Percentiles rank a stretch among this genome's conserved stretches.
Evolutionary conservation across 768 basidiomycete genomes (phyloP).

Genomic region (Agrocybe pediades): DNA sequence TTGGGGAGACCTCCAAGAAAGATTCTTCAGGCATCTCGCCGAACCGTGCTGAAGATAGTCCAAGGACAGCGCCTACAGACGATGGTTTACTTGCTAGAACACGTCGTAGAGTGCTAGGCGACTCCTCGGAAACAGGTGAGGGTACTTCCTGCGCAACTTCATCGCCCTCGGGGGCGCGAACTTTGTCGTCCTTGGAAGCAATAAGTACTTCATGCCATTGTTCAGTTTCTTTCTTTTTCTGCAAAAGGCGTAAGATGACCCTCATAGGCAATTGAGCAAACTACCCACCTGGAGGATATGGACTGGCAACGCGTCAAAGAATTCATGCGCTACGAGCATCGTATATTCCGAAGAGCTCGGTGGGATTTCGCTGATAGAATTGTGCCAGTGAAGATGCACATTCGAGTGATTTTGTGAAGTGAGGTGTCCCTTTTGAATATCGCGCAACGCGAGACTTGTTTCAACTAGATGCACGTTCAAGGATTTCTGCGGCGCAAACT

Average conservation of each 20-base stretch:
- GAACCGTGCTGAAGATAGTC: slow-evolving; percentile 72
- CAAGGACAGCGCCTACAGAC: slow-evolving; percentile 54
- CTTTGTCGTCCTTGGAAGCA: slow-evolving; percentile 36
- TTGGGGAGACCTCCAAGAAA: slow-evolving; percentile 80
- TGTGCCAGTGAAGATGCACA: slow-evolving; percentile 66
- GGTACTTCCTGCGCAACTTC: not conserved
- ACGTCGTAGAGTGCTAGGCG: slow-evolving; percentile 43
- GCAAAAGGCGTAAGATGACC: not conserved
- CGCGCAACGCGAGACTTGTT: slow-evolving; percentile 68
- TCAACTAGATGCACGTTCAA: slow-evolving; percentile 78
- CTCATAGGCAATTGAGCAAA: not conserved
- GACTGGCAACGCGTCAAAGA: slow-evolving; percentile 95
- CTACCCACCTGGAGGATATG: slow-evolving; percentile 78
- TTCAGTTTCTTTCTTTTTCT: slow-evolving; percentile 74
- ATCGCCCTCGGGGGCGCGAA: slow-evolving; percentile 5
- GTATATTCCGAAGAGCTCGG: slow-evolving; percentile 60
- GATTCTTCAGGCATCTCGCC: slow-evolving; percentile 64
- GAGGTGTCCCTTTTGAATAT: slow-evolving; percentile 61
- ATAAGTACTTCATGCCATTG: slow-evolving; percentile 85
- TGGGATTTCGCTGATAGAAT: slow-evolving; percentile 68
- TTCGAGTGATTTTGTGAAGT: slow-evolving; percentile 28
- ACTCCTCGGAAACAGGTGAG: not conserved
- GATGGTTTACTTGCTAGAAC: slow-evolving; percentile 65
- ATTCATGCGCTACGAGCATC: slow-evolving; percentile 92
- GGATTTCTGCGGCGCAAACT: slow-evolving; percentile 42